Conservation (phyloP, 345 rosid species). For the Eutrema japonicum region DNA sequence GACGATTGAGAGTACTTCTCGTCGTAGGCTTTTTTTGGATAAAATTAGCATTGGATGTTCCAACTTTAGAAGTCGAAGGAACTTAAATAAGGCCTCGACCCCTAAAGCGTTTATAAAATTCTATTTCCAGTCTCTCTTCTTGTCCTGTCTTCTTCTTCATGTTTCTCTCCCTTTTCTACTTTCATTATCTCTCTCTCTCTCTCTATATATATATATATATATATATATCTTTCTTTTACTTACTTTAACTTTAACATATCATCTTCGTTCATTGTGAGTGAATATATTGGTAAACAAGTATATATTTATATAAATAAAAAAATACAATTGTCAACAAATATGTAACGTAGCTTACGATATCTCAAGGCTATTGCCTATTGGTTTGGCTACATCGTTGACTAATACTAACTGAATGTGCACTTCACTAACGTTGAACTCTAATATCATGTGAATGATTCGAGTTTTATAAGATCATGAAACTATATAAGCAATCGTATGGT, state of each 20-base stretch:
- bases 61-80: conserved; percentile 41
- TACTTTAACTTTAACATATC: conserved; percentile 40
- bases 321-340: conserved; percentile 34
- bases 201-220: not conserved
- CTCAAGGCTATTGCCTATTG: conserved; percentile 5
- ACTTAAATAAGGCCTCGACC: conserved; percentile 47
- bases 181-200: conserved; percentile 10
- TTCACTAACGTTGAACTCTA: not conserved
- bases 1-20: conserved; percentile 14
- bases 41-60: conserved; percentile 36
- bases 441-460: not conserved
- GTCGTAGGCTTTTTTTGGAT: conserved; percentile 37
- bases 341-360: conserved; percentile 2
- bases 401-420: not conserved
- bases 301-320: not conserved
- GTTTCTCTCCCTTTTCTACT: conserved; percentile 43
- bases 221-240: conserved; percentile 4
- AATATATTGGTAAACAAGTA: conserved; percentile 20
- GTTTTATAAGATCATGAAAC: not conserved
- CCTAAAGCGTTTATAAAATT: conserved; percentile 42
- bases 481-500: not conserved
- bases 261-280: conserved; percentile 38
- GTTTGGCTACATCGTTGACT: conserved; percentile 7
- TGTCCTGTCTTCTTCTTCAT: conserved; percentile 48
- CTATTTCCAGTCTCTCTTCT: conserved; percentile 20